Base-by-base conservation (phyloP, 495 filamentous ascomycete species). In the Penicillium argentinense region DNA sequence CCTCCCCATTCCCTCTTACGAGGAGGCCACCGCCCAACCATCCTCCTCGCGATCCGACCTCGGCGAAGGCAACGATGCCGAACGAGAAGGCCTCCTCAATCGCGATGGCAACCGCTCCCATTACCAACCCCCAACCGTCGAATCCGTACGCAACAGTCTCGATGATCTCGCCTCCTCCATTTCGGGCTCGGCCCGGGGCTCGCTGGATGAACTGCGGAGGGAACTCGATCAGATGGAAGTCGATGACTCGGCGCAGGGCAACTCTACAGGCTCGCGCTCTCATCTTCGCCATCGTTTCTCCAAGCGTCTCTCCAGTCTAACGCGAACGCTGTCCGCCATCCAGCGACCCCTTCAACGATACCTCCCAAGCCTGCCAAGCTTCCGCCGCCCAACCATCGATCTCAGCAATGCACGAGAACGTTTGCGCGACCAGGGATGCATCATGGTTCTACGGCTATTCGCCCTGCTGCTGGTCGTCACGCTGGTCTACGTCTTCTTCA, bases 171-270 rank as follows among this genome's bases (percentile, higher is more conserved):
- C 68, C 36, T 78, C 76, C 3, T 64, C 70, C 5, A 63, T 53
- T 5, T 62, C 61, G 26, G 61, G 56, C 36, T 77, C 73, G 14
- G 62, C 63, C 38, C 66, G 75, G 42, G 64, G 63, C 26, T 79
- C 75, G 33, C 65, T 73, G 24, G 87, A 86, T 26, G 76, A 75
- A 42, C 71, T 96, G 39, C 81, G 86, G 47, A 76, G 82, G 54
- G 88, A 91, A 69, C 85, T 97, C 67, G 81, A 89, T 53, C 86
- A 96, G 75, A 82, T 98, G 80, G 92, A 96, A 57, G 80, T 95
- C 5, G 74, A 89, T 51, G 92, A 96, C 57, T 82, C 84, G 3
- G 78, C 45, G 9, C 64, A 57, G 74, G 42, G 71, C 62, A 41
- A 66, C 47, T 39, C 73, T 51, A 54, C 60, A 52, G 56, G 58